Base-by-base conservation (phyloP, 2,329 filamentous ascomycete species). In the Colletotrichum lentis region DNA sequence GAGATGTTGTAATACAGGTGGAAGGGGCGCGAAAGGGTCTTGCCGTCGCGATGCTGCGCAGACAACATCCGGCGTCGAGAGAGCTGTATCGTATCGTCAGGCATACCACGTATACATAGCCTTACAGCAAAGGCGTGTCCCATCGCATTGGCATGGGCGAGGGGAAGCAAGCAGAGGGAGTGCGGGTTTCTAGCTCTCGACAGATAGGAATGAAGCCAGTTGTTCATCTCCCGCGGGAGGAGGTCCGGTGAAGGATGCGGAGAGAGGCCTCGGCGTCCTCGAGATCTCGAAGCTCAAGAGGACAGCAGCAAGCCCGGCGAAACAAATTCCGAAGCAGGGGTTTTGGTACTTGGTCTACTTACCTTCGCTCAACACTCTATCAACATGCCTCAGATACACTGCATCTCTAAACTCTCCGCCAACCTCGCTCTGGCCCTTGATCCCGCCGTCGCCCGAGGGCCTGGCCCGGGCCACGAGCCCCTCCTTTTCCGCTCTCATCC, bases 371-470 rank as follows among this genome's bases (percentile, higher is more conserved):
- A 59, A 24, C 22, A 50, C 54, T n/a, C 18, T 54, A 35, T 44
- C 67, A 4, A 67, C 53, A 41, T 69, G 67, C 37, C 24, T 49
- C n/a, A 55, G 27, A 49, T 63, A 69, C 22, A 20, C 18, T 10
- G 12, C 49, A 7, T 39, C 22, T 27, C 22, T 39, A 3, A 22
- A 10, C 27, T 39, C 20, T 12, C 37, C 49, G n/a, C 10, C n/a
- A 8, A 24, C 20, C 31, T 18, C 37, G 27, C 39, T 64, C 39
- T 14, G 27, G 27, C 7, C 27, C 27, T 31, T 31, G 27, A 31
- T 7, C 27, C 8, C 7, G 8, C 31, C 31, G 31, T 56, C 58
- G 14, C 20, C 16, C 8, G 37, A 37, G n/a, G 46, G 53, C 8
- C 10, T 35, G 8, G 31, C 31, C 31, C 8, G 31, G 22, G 5